These are phyloP conservation scores for Thinopyrum obtusiflorum DNA, from an alignment of 202 grass and related monocot genomes.

Conservation along the genomic window DNA sequence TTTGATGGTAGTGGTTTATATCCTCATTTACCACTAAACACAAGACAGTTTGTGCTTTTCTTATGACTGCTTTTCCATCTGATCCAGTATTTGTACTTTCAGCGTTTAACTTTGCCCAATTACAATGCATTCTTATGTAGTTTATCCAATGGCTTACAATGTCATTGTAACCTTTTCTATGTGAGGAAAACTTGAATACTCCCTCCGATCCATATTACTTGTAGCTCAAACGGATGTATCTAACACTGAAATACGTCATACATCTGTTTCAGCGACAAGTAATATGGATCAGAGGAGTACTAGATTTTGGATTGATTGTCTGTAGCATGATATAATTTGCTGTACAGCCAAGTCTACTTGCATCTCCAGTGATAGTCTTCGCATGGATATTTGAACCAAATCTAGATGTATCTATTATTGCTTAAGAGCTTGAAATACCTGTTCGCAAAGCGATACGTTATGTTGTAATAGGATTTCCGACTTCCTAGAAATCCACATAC, in stretches of 20 bases:
- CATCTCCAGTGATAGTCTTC: not conserved
- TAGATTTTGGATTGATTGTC: not conserved
- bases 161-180: not conserved
- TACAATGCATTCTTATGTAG: not conserved
- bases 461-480: constrained; percentile 7
- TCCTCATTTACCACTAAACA: constrained; percentile 20
- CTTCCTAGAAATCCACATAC: constrained; percentile 18
- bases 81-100: not conserved
- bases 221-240: too few species aligned
- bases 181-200: not conserved
- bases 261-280: too few species aligned
- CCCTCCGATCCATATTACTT: too few species aligned
- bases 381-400: constrained; percentile 6
- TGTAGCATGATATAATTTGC: not conserved
- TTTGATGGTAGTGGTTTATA: constrained; percentile 4
- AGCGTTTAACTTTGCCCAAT: not conserved
- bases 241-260: too few species aligned
- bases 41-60: not conserved
- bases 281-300: too few species aligned
- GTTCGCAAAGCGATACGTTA: not conserved
- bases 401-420: constrained; percentile 2
- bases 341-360: constrained; percentile 11
- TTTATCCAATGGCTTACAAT: not conserved
- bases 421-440: not conserved
- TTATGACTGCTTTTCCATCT: not conserved